Conservation (phyloP, 345 rosid species). For the Anastatica hierochuntica region DNA sequence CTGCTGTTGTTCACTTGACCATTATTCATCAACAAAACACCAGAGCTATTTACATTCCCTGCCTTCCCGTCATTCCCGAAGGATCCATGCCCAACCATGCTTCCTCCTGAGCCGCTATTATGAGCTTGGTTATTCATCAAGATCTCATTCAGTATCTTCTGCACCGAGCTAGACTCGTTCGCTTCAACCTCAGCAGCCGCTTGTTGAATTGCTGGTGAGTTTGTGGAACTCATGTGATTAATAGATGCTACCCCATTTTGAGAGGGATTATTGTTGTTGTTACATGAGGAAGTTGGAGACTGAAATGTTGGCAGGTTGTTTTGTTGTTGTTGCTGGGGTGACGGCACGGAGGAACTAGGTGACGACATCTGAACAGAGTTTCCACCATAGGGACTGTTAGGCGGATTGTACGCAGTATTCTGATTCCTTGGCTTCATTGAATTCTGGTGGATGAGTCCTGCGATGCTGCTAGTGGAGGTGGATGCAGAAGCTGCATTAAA, state of each 20-base stretch:
- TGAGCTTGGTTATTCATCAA: slow-evolving; percentile 55
- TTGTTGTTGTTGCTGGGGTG: slow-evolving; percentile 36
- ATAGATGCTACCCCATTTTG: slow-evolving; percentile 42
- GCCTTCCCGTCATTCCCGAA: slow-evolving; percentile 49
- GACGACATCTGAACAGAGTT: slow-evolving; percentile 64
- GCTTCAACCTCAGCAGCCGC: slow-evolving; percentile 49
- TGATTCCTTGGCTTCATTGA: slow-evolving; percentile 84
- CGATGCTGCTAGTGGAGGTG: slow-evolving; percentile 59
- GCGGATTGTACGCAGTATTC: slow-evolving; percentile 50
- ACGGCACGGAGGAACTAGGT: slow-evolving; percentile 57
- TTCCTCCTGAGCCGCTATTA: slow-evolving; percentile 31
- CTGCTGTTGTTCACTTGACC: slow-evolving; percentile 35
- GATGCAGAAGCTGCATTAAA: slow-evolving; percentile 48
- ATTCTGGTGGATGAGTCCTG: slow-evolving; percentile 86
- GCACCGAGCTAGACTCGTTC: slow-evolving; percentile 69
- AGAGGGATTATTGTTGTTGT: slow-evolving; percentile 35
- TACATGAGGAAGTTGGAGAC: slow-evolving; percentile 56
- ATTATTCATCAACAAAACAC: slow-evolving; percentile 48
- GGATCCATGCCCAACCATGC: slow-evolving; percentile 49
- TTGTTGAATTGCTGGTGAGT: slow-evolving; percentile 58
- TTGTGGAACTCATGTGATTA: slow-evolving; percentile 47
- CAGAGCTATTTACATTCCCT: slow-evolving; percentile 35
- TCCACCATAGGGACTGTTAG: slow-evolving; percentile 72
- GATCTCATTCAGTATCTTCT: slow-evolving; percentile 75
- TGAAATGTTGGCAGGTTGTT: slow-evolving; percentile 61